Evolutionary conservation across 2,329 filamentous ascomycete genomes (phyloP).

Genomic region (Sarocladiaceae sp.): DNA sequence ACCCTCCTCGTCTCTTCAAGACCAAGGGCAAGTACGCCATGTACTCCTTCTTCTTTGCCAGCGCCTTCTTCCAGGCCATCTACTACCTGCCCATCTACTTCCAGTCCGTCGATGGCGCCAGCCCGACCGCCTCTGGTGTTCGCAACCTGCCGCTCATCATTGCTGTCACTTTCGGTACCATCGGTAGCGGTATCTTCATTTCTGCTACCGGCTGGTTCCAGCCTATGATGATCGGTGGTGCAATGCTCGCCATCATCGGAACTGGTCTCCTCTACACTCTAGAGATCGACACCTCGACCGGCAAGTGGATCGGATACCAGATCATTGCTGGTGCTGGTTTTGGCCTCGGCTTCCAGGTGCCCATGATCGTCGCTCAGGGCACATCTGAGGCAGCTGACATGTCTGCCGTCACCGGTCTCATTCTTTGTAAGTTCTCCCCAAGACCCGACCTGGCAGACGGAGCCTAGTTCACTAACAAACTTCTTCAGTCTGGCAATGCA

Average conservation of each 20-base stretch:
- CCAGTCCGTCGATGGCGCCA: constrained; percentile 34
- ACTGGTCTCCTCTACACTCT: constrained; percentile 37
- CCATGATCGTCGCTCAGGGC: constrained; percentile 43
- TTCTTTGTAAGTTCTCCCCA: constrained; percentile 30
- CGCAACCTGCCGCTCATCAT: constrained; percentile 9
- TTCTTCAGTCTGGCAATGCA: constrained; percentile 37
- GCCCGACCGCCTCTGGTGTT: constrained; percentile 9
- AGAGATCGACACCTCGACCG: constrained; percentile 29
- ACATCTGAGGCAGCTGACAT: constrained; percentile 35
- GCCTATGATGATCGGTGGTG: constrained; percentile 39
- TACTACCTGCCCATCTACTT: constrained; percentile 42
- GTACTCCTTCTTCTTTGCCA: constrained; percentile 25
- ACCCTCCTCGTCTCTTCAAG: constrained; percentile 27
- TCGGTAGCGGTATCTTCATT: constrained; percentile 18
- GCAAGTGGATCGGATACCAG: constrained; percentile 48
- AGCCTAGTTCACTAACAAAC: constrained; percentile 13
- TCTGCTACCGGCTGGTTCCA: constrained; percentile 34
- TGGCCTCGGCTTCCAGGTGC: constrained; percentile 40
- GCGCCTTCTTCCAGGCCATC: constrained; percentile 11
- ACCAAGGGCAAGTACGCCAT: constrained; percentile 26
- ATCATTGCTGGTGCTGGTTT: constrained; percentile 42
- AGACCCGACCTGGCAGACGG: too few relatives aligned
- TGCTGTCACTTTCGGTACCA: neutral
- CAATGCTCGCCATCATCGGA: constrained; percentile 34
- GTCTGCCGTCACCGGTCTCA: constrained; percentile 38